A percentile compares a stretch with the other conserved stretches of the same genome.
Conservation (phyloP, 352 stramenopile species). For the Phytophthora ramorum region DNA sequence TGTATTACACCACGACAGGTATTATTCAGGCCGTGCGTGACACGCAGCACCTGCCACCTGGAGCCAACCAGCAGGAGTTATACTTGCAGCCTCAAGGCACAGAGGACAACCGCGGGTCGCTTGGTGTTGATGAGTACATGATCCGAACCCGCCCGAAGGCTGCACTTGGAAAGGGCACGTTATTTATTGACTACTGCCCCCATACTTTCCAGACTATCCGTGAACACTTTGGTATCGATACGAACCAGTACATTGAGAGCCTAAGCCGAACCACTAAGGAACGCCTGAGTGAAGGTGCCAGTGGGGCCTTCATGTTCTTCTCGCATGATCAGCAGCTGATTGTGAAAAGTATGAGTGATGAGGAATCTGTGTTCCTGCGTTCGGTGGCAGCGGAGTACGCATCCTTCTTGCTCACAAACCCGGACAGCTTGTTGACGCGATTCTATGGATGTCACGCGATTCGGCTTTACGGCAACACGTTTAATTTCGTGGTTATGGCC, state of each 20-base stretch:
- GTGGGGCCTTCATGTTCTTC: conserved; percentile 91
- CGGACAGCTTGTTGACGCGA: conserved; percentile 80
- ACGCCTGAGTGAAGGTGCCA: conserved; percentile 85
- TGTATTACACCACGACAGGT: conserved; percentile 89
- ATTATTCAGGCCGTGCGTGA: conserved; percentile 89
- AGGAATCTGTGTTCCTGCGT: conserved; percentile 83
- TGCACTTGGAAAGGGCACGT: conserved; percentile 74
- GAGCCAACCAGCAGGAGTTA: conserved; percentile 77
- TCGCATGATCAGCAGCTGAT: conserved; percentile 89
- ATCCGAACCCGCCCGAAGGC: conserved; percentile 80
- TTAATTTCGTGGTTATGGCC: conserved; percentile 92
- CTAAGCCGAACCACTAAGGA: conserved; percentile 88
- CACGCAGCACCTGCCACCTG: conserved; percentile 68
- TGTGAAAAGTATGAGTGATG: conserved; percentile 91
- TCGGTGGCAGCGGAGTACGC: conserved; percentile 85
- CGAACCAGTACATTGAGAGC: conserved; percentile 85
- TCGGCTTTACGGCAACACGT: conserved; percentile 87
- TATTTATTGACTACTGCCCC: conserved; percentile 90
- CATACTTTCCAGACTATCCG: conserved; percentile 89
- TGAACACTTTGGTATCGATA: conserved; percentile 85
- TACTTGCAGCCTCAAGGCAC: conserved; percentile 82
- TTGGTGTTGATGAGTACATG: conserved; percentile 87
- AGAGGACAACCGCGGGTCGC: conserved; percentile 77
- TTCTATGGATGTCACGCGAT: conserved; percentile 90
- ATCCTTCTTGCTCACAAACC: conserved; percentile 83